Evolutionary conservation across 352 stramenopile species (phyloP).

Genomic region (Discostella stelligera): DNA sequence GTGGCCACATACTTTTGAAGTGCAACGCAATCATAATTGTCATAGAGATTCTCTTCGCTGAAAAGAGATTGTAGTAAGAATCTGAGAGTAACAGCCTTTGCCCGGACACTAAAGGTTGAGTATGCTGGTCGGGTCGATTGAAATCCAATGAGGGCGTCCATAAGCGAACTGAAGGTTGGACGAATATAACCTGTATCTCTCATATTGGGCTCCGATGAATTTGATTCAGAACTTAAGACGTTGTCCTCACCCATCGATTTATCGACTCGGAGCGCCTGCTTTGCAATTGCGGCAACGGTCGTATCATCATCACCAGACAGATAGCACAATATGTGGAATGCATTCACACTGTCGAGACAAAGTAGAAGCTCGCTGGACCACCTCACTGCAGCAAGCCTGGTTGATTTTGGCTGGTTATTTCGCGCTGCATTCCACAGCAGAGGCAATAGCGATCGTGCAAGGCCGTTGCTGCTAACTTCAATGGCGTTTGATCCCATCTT

Average conservation of each 20-base stretch:
- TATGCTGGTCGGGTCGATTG: slow-evolving; percentile 43
- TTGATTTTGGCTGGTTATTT: slow-evolving; percentile 61
- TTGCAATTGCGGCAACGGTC: slow-evolving; percentile 62
- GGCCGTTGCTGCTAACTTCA: slow-evolving; percentile 15
- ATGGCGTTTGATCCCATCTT: slow-evolving; percentile 5
- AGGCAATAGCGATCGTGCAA: slow-evolving; percentile 57
- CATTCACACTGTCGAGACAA: slow-evolving; percentile 47
- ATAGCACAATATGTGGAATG: slow-evolving; percentile 75
- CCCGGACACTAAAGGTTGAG: slow-evolving; percentile 57
- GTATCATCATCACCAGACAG: slow-evolving; percentile 72
- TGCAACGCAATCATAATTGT: slow-evolving; percentile 41
- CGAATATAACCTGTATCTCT: slow-evolving; percentile 9
- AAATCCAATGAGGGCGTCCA: slow-evolving; percentile 46
- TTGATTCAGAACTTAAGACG: slow-evolving; percentile 8
- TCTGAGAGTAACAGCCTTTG: slow-evolving; percentile 57
- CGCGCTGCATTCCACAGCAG: slow-evolving; percentile 66
- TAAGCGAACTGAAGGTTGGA: slow-evolving; percentile 56
- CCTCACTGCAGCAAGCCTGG: slow-evolving; percentile 56
- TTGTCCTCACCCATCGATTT: slow-evolving; percentile 39
- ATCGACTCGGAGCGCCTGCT: slow-evolving; percentile 57
- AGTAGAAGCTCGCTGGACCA: slow-evolving; percentile 70
- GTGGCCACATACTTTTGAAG: slow-evolving; percentile 44
- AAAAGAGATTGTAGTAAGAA: slow-evolving; percentile 67
- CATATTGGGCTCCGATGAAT: neutral
- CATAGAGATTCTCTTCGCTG: slow-evolving; percentile 63